These are phyloP conservation scores for Dissophora globulifera DNA, from an alignment of 192 early-diverging fungal genomes.

Conservation along the genomic window DNA sequence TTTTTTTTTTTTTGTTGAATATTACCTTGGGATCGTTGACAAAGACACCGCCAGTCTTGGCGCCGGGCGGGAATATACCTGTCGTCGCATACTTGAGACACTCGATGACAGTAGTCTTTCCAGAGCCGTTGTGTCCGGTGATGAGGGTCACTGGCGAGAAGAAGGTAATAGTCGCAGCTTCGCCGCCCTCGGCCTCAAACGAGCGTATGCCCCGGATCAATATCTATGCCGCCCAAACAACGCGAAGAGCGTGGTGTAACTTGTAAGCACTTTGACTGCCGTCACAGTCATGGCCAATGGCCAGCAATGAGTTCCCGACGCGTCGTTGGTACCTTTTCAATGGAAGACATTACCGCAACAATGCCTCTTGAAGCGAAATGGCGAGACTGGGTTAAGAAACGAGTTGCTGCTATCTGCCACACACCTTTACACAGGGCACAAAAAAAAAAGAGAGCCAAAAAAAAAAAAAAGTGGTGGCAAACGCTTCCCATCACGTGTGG, in stretches of 20 bases:
- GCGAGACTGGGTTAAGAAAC: no score
- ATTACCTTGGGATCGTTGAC: constrained; percentile 93
- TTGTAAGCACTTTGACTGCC: no score
- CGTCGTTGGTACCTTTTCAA: constrained; percentile 27
- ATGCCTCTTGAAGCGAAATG: no score
- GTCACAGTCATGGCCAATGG: no score
- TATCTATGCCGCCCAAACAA: constrained; percentile 47
- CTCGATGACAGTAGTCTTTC: constrained; percentile 99
- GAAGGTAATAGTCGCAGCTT: constrained; percentile 81
- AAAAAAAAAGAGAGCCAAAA: neutral
- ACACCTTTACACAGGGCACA: no score
- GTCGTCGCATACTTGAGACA: constrained; percentile 96
- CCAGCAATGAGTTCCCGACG: no score
- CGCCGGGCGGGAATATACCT: constrained; percentile 90
- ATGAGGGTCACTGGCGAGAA: constrained; percentile 94
- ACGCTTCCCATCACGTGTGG: no score
- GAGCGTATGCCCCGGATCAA: constrained; percentile 91
- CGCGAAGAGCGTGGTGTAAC: no score
- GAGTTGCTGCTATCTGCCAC: no score
- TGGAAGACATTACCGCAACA: constrained; percentile 27
- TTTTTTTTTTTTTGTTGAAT: no score
- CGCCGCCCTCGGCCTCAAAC: constrained; percentile 75
- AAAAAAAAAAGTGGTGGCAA: constrained; percentile 34
- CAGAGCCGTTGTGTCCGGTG: constrained; percentile 94
- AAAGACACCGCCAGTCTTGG: constrained; percentile 88